Conservation (phyloP, 2,329 filamentous ascomycete genomes). For the Rachicladosporium sp. region DNA sequence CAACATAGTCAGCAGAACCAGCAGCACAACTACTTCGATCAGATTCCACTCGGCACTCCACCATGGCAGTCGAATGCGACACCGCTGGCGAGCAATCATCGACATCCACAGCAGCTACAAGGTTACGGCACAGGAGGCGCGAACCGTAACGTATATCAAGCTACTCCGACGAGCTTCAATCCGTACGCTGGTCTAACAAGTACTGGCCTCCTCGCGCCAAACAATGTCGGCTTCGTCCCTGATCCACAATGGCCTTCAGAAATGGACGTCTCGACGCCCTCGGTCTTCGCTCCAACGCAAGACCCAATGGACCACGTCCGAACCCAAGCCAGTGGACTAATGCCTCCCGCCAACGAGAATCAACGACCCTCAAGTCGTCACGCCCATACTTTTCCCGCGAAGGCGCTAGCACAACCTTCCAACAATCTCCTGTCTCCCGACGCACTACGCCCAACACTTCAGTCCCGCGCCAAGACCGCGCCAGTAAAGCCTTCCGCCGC, state of each 20-base stretch:
- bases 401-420: conserved; percentile 3
- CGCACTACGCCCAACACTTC: conserved; percentile 2
- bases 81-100: too few species aligned
- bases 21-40: conserved; percentile 3
- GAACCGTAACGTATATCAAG: conserved; percentile 11
- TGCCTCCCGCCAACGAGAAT: conserved; percentile 12
- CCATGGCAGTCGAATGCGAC: not conserved
- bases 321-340: conserved; percentile 5
- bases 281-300: too few species aligned
- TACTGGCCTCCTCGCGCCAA: conserved; percentile 4
- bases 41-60: conserved; percentile 2
- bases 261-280: conserved; percentile 13
- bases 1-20: conserved; percentile 5
- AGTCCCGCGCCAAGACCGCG: conserved; percentile 1
- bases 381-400: conserved; percentile 5
- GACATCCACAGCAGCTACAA: conserved; percentile 9
- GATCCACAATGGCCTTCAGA: conserved; percentile 16
- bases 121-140: conserved; percentile 15
- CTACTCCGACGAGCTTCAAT: conserved; percentile 13
- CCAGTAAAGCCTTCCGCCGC: not conserved
- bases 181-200: conserved; percentile 11
- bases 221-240: conserved; percentile 15
- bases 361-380: conserved; percentile 13
- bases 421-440: conserved; percentile 7
- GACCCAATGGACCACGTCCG: too few species aligned